Base-by-base conservation (phyloP, 768 basidiomycete genomes). In the Omphalotus guepiniiformis region DNA sequence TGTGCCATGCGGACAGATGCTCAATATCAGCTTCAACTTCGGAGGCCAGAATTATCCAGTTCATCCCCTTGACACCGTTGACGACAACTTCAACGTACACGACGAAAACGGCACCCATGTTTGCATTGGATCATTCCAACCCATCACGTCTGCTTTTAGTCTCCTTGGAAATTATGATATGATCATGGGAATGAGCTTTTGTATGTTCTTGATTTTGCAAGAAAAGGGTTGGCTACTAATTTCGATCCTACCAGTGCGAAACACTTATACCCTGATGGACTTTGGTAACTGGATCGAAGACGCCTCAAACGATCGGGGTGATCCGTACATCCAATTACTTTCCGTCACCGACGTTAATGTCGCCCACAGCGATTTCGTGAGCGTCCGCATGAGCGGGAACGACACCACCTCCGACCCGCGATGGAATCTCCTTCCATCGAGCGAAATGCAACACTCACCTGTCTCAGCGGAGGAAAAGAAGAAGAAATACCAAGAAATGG, bases 121-220 rank as follows among this genome's bases (percentile, higher is more conserved):
- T 1, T 90, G 87, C 61, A 70, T 83, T 47, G 87, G 88, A 13
- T 69, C 83, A 79, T 91, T 88, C 73, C 88, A 91, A 72, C 88
- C 88, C 2, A 86, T 89, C 53, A 86, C 87, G 12, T 78, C 81
- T 3, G 85, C 87, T 4, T 88, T 89, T 66, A 83, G 84, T 68
- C 53, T 88, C 34, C 74, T 86, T 22, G 84, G 86, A 53, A 74
- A 84, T 59, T 91, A 86, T 53, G 88, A 91, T 55, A 82, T 89
- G 73, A 87, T 90, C 55, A 73, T 89, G 40, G 88, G 88, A 53
- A 88, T 88, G 85, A 76, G 75, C 45, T 88, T 90, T 69, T 48
- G 87, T 89, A 64, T 55, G 85, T 25, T n/a, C 8, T 43, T 19
- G 11, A 34, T 19, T 3, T 36, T 16, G 12, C 6, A 16, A n/a